Conservation (phyloP, 768 basidiomycete species). For the Sutorius australiensis region DNA sequence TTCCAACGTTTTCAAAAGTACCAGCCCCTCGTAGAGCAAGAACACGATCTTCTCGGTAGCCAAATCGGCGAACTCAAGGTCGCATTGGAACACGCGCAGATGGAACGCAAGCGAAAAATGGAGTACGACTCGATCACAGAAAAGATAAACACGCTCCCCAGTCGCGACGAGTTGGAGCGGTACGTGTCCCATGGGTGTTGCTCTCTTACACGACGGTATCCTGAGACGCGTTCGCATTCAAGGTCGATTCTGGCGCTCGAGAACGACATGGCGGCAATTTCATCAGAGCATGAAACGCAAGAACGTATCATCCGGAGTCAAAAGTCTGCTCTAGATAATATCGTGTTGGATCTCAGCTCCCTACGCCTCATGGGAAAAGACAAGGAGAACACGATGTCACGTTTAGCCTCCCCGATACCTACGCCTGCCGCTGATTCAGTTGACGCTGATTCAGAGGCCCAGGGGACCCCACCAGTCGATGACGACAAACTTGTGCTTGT, state of each 20-base stretch:
- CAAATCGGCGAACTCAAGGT: slow-evolving; percentile 80
- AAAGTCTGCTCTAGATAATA: slow-evolving; percentile 60
- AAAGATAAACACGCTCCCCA: slow-evolving; percentile 74
- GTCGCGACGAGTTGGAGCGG: slow-evolving; percentile 72
- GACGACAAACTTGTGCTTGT: slow-evolving; percentile 36
- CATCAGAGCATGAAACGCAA: slow-evolving; percentile 70
- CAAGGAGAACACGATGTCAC: slow-evolving; percentile 44
- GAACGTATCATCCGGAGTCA: slow-evolving; percentile 62
- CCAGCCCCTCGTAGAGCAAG: slow-evolving; percentile 47
- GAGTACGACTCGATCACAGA: slow-evolving; percentile 85
- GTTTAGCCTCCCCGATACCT: slow-evolving; percentile 37
- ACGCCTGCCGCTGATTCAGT: slow-evolving; percentile 48
- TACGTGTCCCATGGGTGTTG: slow-evolving; percentile 39
- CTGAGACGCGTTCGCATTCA: background rate
- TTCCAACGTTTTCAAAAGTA: background rate
- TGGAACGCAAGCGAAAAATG: slow-evolving; percentile 71
- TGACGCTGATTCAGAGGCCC: slow-evolving; percentile 25
- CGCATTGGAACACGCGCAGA: slow-evolving; percentile 73
- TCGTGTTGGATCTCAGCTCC: slow-evolving; percentile 58
- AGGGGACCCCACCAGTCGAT: slow-evolving; percentile 19
- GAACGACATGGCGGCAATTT: slow-evolving; percentile 75
- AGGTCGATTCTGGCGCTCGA: slow-evolving; percentile 70
- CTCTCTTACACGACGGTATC: background rate
- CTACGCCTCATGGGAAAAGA: slow-evolving; percentile 71
- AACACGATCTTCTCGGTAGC: slow-evolving; percentile 59